Evolutionary conservation across 2,329 filamentous ascomycete species (phyloP).

Genomic region (Plectosphaerella cucumerina): DNA sequence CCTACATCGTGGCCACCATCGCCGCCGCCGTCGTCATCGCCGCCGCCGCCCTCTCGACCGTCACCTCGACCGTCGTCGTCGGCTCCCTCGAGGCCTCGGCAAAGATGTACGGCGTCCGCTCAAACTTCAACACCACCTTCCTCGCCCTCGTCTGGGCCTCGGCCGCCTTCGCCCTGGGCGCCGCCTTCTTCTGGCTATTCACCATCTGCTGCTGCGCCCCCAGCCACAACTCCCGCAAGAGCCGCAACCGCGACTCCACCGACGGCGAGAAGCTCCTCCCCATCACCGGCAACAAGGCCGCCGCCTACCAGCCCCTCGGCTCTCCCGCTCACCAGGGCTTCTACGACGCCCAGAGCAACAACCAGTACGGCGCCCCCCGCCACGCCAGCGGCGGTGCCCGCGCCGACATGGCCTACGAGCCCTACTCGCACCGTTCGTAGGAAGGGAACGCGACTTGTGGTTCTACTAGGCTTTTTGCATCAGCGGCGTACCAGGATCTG

Average conservation of each 20-base stretch:
- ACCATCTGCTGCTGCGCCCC: constrained; percentile 84
- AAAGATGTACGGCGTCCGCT: constrained; percentile 67
- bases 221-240: constrained; percentile 26
- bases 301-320: constrained; percentile 42
- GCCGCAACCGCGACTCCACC: constrained; percentile 19
- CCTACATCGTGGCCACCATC: constrained; percentile 69
- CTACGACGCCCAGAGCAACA: constrained; percentile 31
- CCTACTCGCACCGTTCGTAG: constrained; percentile 56
- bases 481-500: background rate
- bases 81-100: constrained; percentile 63
- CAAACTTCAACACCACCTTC: constrained; percentile 63
- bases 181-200: constrained; percentile 86
- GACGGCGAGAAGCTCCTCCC: constrained; percentile 50
- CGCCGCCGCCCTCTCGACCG: constrained; percentile 70
- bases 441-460: constrained; percentile 1
- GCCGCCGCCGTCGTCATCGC: constrained; percentile 51
- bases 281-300: constrained; percentile 30
- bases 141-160: constrained; percentile 75
- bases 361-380: constrained; percentile 30
- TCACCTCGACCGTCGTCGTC: constrained; percentile 66
- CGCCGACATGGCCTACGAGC: constrained; percentile 58
- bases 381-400: constrained; percentile 36
- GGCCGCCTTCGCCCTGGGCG: constrained; percentile 69
- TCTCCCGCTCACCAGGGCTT: constrained; percentile 30
- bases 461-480: too few relatives aligned